phyloP scores from a whole-genome alignment of 129 eudicot genomes.

The Flaveria brownii region DNA sequence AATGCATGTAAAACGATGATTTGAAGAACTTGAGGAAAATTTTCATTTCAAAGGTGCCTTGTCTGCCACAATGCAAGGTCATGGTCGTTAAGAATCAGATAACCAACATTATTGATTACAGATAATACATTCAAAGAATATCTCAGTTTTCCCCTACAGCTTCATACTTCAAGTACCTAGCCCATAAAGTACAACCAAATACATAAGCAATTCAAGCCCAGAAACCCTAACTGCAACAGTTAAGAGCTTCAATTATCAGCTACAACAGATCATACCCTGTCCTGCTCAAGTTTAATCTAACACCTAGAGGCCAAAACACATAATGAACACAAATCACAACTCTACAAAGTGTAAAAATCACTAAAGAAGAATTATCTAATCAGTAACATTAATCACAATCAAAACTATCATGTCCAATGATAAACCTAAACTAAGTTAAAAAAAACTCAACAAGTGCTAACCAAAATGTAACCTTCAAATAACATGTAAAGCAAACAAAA shows the following conservation, averaged over 20 bases:
- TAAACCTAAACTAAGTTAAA: neutral
- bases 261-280: neutral
- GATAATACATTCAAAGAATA: neutral
- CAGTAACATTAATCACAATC: no score
- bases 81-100: conserved; percentile 11
- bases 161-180: conserved; percentile 9
- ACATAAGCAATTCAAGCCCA: conserved; percentile 5
- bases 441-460: neutral
- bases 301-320: conserved; percentile 11
- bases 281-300: neutral
- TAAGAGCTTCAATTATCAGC: neutral
- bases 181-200: conserved; percentile 3
- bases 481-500: conserved; percentile 2
- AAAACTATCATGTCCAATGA: no score
- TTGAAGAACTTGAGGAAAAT: neutral
- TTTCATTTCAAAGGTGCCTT: neutral
- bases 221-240: neutral
- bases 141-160: neutral
- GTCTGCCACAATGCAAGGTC: conserved; percentile 3
- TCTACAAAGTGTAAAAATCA: conserved; percentile 2
- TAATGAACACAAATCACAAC: neutral
- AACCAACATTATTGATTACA: conserved; percentile 12
- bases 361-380: neutral
- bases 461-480: neutral
- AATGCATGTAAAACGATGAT: neutral